Percentiles rank a stretch among this genome's conserved stretches.
These are phyloP conservation scores for Allantophomopsis lycopodina DNA, from an alignment of 2,329 filamentous ascomycete species.

Conservation along the genomic window DNA sequence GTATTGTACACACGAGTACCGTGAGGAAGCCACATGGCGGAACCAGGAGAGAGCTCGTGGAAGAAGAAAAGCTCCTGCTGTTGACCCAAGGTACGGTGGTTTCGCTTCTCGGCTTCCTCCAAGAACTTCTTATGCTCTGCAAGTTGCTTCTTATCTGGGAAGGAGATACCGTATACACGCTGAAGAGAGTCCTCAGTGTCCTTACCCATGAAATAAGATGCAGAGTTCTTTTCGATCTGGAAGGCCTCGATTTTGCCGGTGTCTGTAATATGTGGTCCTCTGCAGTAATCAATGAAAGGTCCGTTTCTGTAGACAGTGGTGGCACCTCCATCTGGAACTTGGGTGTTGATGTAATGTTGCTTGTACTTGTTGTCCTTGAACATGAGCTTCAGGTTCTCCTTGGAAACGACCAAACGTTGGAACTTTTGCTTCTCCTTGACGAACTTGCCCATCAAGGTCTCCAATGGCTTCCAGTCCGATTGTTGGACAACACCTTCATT, in stretches of 20 bases:
- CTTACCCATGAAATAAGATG: slow-evolving; percentile 87
- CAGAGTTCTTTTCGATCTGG: slow-evolving; percentile 68
- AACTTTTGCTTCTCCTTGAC: slow-evolving; percentile 97
- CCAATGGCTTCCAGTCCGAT: slow-evolving; percentile 72
- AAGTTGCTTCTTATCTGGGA: slow-evolving; percentile 91
- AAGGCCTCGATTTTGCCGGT: slow-evolving; percentile 92
- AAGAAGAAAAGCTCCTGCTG: slow-evolving; percentile 99
- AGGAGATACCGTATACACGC: slow-evolving; percentile 91
- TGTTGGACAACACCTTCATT: slow-evolving; percentile 57
- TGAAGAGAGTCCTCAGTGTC: slow-evolving; percentile 90
- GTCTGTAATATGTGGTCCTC: slow-evolving; percentile 87
- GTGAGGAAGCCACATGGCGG: slow-evolving; percentile 83
- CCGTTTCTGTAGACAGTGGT: slow-evolving; percentile 91
- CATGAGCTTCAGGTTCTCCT: slow-evolving; percentile 88
- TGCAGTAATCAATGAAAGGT: slow-evolving; percentile 86
- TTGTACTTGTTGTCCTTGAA: slow-evolving; percentile 98
- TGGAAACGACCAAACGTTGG: slow-evolving; percentile 76
- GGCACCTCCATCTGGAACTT: slow-evolving; percentile 75
- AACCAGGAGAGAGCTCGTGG: slow-evolving; percentile 84
- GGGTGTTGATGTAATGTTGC: slow-evolving; percentile 90
- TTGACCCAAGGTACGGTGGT: slow-evolving; percentile 84
- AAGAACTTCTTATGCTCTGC: slow-evolving; percentile 89
- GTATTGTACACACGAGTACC: slow-evolving; percentile 91
- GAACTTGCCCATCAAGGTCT: slow-evolving; percentile 66
- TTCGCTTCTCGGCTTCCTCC: slow-evolving; percentile 94